These are phyloP conservation scores for Cercospora sp. DNA, from an alignment of 2,329 filamentous ascomycete species.

Conservation along the genomic window DNA sequence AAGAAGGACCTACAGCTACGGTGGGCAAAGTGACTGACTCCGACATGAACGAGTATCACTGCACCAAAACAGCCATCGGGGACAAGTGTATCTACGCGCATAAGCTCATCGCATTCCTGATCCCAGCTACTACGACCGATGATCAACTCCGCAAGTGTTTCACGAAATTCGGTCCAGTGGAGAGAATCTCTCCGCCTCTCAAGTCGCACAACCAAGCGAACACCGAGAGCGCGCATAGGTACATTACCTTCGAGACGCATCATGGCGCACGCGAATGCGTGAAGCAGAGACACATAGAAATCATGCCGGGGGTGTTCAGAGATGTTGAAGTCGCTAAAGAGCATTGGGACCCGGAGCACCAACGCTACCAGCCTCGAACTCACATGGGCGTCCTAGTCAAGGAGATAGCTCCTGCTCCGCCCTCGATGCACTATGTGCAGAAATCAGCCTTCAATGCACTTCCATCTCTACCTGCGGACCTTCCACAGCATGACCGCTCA, in stretches of 20 bases:
- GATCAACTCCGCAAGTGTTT: conserved; percentile 17
- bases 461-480: background rate
- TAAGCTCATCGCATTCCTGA: conserved; percentile 25
- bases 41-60: conserved; percentile 11
- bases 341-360: conserved; percentile 17
- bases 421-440: conserved; percentile 13
- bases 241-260: conserved; percentile 12
- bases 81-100: conserved; percentile 22
- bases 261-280: conserved; percentile 12
- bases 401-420: conserved; percentile 1
- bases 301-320: conserved; percentile 8
- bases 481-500: background rate
- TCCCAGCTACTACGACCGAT: conserved; percentile 4
- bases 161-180: conserved; percentile 19
- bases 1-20: no score
- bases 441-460: conserved; percentile 3
- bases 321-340: conserved; percentile 21
- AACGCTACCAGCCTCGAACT: conserved; percentile 1
- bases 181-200: background rate
- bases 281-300: background rate
- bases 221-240: background rate
- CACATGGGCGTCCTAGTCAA: background rate
- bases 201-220: background rate
- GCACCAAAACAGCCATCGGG: conserved; percentile 20
- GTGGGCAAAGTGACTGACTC: background rate